Base-by-base conservation (phyloP, 2,329 filamentous ascomycete genomes). In the Stagonosporopsis cucurbitacearum region DNA sequence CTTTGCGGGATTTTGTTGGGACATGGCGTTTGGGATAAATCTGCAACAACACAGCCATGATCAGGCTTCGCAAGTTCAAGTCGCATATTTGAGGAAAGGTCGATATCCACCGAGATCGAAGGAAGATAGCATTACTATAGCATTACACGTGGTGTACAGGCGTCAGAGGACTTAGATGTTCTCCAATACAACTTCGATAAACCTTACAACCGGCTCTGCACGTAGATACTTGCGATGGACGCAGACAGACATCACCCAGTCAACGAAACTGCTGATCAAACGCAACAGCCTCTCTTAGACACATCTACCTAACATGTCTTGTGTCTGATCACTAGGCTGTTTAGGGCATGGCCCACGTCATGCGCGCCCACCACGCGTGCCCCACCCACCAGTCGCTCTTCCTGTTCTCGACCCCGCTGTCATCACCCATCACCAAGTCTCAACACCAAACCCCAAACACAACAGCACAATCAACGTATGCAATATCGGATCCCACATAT, bases 351-450 rank as follows among this genome's bases (percentile, higher is more conserved):
- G 47, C 26, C 33, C 33, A 59, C 54, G 54, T 63, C 57, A 62
- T 62, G 54, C 52, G 53, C 46, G 26, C 47, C 57, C 46, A 32
- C 60, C 54, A 62, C 54, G 45, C 56, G 53, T 43, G 48, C 48
- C 54, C 54, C 49, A 53, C 49, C 51, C 37, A 36, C 49, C 45
- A 25, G 33, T 42, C 52, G 46, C 46, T 55, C 36, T 36, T 47
- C 53, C 47, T 56, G 53, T 51, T 50, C 46, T 55, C 53, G 47
- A 51, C 41, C 48, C 54, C 49, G 43, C 50, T 37, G 42, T 42
- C 45, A 43, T 42, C 45, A 52, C 39, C 37, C 40, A 46, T 50
- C 46, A 54, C 45, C 42, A 58, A 50, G 30, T 56, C 53, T 51
- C 47, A 35, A 32, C 37, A 20, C 44, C 30, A 15, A 46, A 11